These are phyloP conservation scores for Arthonia radiata DNA, from an alignment of 495 filamentous ascomycete species.

Conservation along the genomic window DNA sequence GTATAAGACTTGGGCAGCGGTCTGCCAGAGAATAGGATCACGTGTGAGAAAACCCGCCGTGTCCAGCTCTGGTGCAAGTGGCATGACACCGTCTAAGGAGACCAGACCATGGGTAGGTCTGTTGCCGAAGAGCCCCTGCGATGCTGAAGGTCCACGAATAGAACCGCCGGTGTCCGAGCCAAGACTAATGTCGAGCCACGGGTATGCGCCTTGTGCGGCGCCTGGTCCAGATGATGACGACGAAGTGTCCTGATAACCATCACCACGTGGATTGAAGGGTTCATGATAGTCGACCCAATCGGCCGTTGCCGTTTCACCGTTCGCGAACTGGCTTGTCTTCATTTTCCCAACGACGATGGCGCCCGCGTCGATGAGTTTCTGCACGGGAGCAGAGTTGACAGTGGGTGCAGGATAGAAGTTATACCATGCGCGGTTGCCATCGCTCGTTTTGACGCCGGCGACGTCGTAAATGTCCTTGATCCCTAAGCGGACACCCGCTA, in stretches of 20 bases:
- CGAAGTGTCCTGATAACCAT: constrained; percentile 26
- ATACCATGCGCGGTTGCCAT: constrained; percentile 31
- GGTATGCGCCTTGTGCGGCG: constrained; percentile 22
- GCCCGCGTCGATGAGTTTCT: constrained; percentile 31
- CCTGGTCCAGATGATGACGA: constrained; percentile 23
- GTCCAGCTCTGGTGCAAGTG: constrained; percentile 20
- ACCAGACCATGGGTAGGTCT: constrained; percentile 24
- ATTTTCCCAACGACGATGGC: constrained; percentile 34
- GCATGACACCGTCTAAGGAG: constrained; percentile 18
- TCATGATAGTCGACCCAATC: constrained; percentile 29
- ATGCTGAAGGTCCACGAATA: constrained; percentile 21
- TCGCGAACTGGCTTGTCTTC: constrained; percentile 31
- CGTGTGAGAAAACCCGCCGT: constrained; percentile 21
- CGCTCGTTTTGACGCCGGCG: constrained; percentile 25
- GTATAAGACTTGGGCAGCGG: constrained; percentile 21
- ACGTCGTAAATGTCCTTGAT: constrained; percentile 40
- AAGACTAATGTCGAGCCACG: constrained; percentile 29
- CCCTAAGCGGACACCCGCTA: constrained; percentile 24
- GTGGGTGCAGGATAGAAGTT: constrained; percentile 22
- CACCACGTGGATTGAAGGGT: constrained; percentile 32
- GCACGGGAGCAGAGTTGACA: constrained; percentile 21
- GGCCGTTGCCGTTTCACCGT: constrained; percentile 24
- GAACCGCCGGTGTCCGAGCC: constrained; percentile 25
- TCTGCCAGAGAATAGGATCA: constrained; percentile 21
- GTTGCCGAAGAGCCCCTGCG: constrained; percentile 24